These are phyloP conservation scores for Tetrahymena elliotti DNA, from an alignment of 73 alveolate species.

Conservation along the genomic window DNA sequence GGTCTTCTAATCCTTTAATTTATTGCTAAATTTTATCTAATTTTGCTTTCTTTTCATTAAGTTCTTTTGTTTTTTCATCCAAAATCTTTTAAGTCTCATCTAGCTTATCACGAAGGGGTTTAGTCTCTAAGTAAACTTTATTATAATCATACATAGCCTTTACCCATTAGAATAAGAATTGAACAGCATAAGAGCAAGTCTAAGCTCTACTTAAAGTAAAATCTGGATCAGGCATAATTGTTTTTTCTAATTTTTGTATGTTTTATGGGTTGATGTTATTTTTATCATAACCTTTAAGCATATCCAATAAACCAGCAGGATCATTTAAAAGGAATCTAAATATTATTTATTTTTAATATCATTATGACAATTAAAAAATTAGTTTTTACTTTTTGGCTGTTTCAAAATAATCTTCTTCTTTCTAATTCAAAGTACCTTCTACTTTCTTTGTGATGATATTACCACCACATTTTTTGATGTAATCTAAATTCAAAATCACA, in stretches of 20 bases:
- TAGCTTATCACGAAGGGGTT: conserved; percentile 28
- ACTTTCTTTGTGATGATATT: background rate
- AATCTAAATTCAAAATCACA: conserved; percentile 7
- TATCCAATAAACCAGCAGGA: conserved; percentile 21
- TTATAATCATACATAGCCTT: conserved; percentile 39
- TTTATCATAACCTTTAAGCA: conserved; percentile 1
- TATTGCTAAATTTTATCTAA: background rate
- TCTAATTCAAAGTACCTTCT: background rate
- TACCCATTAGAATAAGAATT: conserved; percentile 29
- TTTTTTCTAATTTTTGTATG: background rate
- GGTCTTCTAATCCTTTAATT: background rate
- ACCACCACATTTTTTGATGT: background rate
- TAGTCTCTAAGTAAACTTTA: conserved; percentile 12
- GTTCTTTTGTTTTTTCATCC: background rate
- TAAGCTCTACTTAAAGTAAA: conserved; percentile 35
- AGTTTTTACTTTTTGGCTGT: conserved; percentile 2
- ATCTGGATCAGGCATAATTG: conserved; percentile 22
- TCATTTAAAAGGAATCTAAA: conserved; percentile 3
- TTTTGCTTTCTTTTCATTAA: conserved; percentile 12
- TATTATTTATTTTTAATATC: background rate
- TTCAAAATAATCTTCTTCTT: conserved; percentile 35
- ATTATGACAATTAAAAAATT: background rate
- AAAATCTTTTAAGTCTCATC: background rate
- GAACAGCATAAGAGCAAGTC: conserved; percentile 20
- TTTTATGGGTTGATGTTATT: background rate